A percentile compares a stretch with the other conserved stretches of the same genome.
Conservation (phyloP, 352 stramenopile species). For the Blastocystis sp. region DNA sequence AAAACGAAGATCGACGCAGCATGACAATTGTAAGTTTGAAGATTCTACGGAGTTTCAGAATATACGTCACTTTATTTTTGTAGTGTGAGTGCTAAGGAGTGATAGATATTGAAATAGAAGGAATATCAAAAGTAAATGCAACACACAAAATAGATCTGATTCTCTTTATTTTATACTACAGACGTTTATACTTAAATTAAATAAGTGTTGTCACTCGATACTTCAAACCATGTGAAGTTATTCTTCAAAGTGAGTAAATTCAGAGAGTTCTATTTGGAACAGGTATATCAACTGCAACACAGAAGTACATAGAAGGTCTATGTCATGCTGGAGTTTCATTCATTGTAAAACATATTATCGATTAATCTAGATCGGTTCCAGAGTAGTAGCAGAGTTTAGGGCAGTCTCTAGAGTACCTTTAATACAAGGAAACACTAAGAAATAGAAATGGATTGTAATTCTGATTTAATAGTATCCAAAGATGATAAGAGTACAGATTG, state of each 20-base stretch:
- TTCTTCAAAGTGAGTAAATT: no score
- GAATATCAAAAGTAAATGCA: neutral
- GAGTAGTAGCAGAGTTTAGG: no score
- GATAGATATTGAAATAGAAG: neutral
- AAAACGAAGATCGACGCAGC: conserved; percentile 20
- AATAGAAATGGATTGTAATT: neutral
- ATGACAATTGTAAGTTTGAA: neutral
- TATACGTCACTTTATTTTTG: neutral
- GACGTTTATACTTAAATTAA: no score
- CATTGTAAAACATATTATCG: neutral
- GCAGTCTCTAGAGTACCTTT: neutral
- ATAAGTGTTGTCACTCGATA: no score
- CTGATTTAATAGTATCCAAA: neutral
- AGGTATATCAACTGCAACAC: no score
- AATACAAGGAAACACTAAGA: neutral
- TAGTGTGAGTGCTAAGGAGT: neutral
- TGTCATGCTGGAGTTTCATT: neutral
- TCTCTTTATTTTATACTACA: no score
- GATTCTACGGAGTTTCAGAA: no score
- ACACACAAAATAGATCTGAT: neutral
- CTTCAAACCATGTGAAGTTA: no score
- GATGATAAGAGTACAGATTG: neutral
- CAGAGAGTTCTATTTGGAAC: no score
- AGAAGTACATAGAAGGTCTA: no score
- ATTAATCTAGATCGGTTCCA: no score